phyloP scores from a whole-genome alignment of 2,329 filamentous ascomycete species.

The Madurella mycetomatis region DNA sequence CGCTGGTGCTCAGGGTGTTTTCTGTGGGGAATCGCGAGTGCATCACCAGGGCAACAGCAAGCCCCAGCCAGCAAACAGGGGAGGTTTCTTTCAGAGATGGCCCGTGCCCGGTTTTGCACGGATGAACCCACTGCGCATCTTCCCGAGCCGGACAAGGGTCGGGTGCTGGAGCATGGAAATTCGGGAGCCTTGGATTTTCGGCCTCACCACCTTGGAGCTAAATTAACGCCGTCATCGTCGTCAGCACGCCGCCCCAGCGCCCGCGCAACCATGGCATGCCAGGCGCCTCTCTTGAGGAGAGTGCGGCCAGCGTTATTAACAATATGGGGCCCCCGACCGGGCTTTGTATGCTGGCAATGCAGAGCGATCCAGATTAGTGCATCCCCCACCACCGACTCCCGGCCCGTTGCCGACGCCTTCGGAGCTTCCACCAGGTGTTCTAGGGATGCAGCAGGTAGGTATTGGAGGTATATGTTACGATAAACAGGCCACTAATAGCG shows the following conservation, averaged over 20 bases:
- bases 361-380: constrained; percentile 60
- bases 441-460: constrained; percentile 49
- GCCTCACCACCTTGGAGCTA: background rate
- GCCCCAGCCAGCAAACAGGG: background rate
- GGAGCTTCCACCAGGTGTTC: constrained; percentile 42
- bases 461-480: background rate
- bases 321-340: constrained; percentile 22
- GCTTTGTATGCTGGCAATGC: constrained; percentile 51
- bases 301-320: constrained; percentile 29
- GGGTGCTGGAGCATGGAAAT: background rate
- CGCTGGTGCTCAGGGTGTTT: background rate
- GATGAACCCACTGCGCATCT: background rate
- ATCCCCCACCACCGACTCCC: constrained; percentile 53
- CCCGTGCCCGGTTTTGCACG: background rate
- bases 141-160: too few species aligned
- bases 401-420: constrained; percentile 52
- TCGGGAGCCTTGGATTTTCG: background rate
- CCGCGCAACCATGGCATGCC: constrained; percentile 39
- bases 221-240: background rate
- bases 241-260: background rate
- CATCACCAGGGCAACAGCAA: constrained; percentile 16
- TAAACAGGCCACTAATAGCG: constrained; percentile 14
- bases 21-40: constrained; percentile 1
- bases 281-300: constrained; percentile 37
- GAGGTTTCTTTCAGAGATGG: background rate